Evolutionary conservation across 345 rosid genomes (phyloP).

Genomic region (Crucihimalaya himalaica): DNA sequence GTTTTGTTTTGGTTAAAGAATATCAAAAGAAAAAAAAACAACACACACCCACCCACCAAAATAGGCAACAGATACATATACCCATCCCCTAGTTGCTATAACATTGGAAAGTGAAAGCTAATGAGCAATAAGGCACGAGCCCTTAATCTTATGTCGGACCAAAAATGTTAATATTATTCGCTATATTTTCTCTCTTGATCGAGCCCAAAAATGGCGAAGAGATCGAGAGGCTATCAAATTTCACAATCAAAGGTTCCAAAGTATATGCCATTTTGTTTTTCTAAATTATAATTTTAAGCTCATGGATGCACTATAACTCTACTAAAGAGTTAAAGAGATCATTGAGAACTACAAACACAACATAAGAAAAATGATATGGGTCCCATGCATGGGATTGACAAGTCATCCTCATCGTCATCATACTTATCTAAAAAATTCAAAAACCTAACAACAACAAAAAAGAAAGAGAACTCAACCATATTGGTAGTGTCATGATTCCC

Average conservation of each 20-base stretch:
- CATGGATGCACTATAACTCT: not conserved
- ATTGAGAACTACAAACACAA: slow-evolving; percentile 40
- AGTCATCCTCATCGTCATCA: slow-evolving; percentile 41
- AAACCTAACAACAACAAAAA: slow-evolving; percentile 39
- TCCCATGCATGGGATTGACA: slow-evolving; percentile 41
- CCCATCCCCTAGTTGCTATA: slow-evolving; percentile 28
- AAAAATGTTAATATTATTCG: slow-evolving; percentile 11
- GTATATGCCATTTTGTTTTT: slow-evolving; percentile 14
- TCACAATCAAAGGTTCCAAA: slow-evolving; percentile 21
- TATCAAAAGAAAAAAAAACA: not conserved
- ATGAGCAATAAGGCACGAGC: slow-evolving; percentile 23
- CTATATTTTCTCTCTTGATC: slow-evolving; percentile 16
- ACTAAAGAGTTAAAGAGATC: slow-evolving; percentile 13
- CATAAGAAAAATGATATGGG: slow-evolving; percentile 44
- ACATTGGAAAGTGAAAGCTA: slow-evolving; percentile 25
- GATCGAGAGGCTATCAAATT: not conserved
- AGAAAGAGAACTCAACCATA: slow-evolving; percentile 36
- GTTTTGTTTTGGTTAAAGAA: not conserved
- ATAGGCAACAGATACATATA: not conserved
- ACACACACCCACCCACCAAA: not conserved
- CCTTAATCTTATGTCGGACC: slow-evolving; percentile 36
- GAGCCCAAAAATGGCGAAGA: slow-evolving; percentile 16
- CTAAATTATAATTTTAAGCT: not conserved
- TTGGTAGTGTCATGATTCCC: slow-evolving; percentile 40
- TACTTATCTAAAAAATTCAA: slow-evolving; percentile 37